Conservation (phyloP, 345 rosid species). For the Garcia nutans region DNA sequence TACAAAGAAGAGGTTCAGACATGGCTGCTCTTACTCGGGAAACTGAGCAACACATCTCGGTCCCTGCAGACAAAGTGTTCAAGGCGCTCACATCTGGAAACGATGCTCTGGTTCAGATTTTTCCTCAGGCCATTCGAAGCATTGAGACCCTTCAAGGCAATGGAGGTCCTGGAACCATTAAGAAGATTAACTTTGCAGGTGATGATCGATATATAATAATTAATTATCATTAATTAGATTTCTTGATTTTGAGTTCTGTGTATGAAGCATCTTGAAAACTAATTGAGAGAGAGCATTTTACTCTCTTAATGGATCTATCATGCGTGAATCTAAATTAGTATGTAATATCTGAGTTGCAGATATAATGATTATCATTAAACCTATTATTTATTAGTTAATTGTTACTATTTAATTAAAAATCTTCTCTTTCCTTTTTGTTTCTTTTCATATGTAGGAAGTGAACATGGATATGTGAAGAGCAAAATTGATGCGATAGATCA, state of each 20-base stretch:
- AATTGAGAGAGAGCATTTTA: too few species aligned
- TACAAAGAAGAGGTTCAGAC: neutral
- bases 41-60: slow-evolving; percentile 13
- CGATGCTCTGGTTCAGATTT: slow-evolving; percentile 35
- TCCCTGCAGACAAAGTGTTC: slow-evolving; percentile 41
- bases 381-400: too few species aligned
- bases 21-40: slow-evolving; percentile 27
- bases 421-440: too few species aligned
- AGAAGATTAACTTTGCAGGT: slow-evolving; percentile 35
- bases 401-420: too few species aligned
- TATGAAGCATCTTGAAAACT: too few species aligned
- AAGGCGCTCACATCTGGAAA: slow-evolving; percentile 39
- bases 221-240: too few species aligned
- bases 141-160: slow-evolving; percentile 33
- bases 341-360: too few species aligned
- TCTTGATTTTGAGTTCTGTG: too few species aligned
- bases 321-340: too few species aligned
- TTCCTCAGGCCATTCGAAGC: slow-evolving; percentile 34
- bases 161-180: slow-evolving; percentile 43
- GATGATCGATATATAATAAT: too few species aligned
- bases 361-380: too few species aligned
- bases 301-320: too few species aligned
- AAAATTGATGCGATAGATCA: slow-evolving; percentile 8
- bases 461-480: neutral
- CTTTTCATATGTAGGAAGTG: neutral